Conservation (phyloP, 2,329 filamentous ascomycete species). For the Mycosphaerella arachidis region DNA sequence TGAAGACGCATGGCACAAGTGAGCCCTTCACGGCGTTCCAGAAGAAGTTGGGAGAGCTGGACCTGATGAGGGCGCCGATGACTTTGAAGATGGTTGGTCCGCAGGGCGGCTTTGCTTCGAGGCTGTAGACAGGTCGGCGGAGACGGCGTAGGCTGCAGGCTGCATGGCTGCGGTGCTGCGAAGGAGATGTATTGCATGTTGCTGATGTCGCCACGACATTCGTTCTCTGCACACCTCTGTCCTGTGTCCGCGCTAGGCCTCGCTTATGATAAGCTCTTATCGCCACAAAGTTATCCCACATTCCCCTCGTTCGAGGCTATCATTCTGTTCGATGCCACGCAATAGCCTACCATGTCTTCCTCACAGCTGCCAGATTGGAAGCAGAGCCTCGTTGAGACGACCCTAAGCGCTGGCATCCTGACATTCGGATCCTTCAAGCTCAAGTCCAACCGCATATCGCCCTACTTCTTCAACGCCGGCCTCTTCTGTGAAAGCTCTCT, state of each 20-base stretch:
- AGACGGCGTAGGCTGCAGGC: neutral
- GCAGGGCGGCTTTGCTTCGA: constrained; percentile 13
- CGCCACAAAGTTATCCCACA: neutral
- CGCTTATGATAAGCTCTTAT: neutral
- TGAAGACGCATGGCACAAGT: constrained; percentile 15
- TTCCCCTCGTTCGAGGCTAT: no score
- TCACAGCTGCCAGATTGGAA: constrained; percentile 54
- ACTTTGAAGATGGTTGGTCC: constrained; percentile 15
- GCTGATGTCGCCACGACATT: no score
- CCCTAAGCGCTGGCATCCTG: constrained; percentile 64
- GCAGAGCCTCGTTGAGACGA: constrained; percentile 64
- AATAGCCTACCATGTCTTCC: neutral
- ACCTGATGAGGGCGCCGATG: constrained; percentile 17
- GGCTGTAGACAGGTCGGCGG: neutral
- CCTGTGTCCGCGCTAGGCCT: neutral
- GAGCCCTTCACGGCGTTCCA: constrained; percentile 14
- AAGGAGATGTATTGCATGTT: neutral
- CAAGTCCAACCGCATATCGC: constrained; percentile 85
- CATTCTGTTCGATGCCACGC: neutral
- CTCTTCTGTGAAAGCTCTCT: constrained; percentile 79
- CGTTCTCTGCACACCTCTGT: neutral
- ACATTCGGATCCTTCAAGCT: constrained; percentile 82
- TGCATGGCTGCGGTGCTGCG: neutral
- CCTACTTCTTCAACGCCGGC: constrained; percentile 97
- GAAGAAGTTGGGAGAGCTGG: constrained; percentile 12